Percentiles rank a stretch among this genome's conserved stretches.
Conservation (phyloP, 805 yeast genomes). For the Monosporozyma unispora region DNA sequence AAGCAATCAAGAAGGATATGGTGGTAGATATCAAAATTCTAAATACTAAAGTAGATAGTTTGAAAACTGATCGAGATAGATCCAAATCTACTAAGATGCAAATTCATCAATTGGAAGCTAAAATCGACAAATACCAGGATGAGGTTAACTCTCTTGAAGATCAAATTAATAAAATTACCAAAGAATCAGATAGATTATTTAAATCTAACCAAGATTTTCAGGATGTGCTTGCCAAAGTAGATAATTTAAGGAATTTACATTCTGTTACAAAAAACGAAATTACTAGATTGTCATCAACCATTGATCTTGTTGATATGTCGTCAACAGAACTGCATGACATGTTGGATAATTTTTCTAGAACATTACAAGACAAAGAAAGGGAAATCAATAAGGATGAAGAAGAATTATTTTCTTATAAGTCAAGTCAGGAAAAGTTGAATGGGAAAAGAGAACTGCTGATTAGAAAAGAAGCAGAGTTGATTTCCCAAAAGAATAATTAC, state of each 20-base stretch:
- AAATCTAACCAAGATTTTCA: conserved; percentile 77
- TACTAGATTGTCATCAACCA: conserved; percentile 32
- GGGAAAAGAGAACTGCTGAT: conserved; percentile 31
- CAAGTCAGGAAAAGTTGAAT: conserved; percentile 24
- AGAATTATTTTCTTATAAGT: conserved; percentile 18
- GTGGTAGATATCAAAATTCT: conserved; percentile 63
- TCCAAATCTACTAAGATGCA: conserved; percentile 50
- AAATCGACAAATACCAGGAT: conserved; percentile 37
- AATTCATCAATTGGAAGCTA: conserved; percentile 35
- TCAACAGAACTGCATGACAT: conserved; percentile 34
- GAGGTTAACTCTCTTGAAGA: conserved; percentile 43
- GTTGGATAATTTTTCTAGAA: conserved; percentile 35
- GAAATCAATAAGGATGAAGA: conserved; percentile 22
- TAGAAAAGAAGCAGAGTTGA: conserved; percentile 43
- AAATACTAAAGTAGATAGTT: conserved; percentile 70
- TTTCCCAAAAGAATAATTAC: not conserved
- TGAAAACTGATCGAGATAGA: conserved; percentile 62
- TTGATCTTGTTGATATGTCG: conserved; percentile 21
- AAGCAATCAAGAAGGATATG: conserved; percentile 68
- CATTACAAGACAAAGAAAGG: conserved; percentile 24
- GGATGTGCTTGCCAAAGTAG: conserved; percentile 53
- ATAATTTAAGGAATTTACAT: conserved; percentile 43
- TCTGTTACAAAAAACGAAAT: conserved; percentile 42
- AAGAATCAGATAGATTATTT: conserved; percentile 55
- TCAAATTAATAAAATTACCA: conserved; percentile 45